These are phyloP conservation scores for Myxozyma neglecta DNA, from an alignment of 805 yeast genomes.

Conservation along the genomic window DNA sequence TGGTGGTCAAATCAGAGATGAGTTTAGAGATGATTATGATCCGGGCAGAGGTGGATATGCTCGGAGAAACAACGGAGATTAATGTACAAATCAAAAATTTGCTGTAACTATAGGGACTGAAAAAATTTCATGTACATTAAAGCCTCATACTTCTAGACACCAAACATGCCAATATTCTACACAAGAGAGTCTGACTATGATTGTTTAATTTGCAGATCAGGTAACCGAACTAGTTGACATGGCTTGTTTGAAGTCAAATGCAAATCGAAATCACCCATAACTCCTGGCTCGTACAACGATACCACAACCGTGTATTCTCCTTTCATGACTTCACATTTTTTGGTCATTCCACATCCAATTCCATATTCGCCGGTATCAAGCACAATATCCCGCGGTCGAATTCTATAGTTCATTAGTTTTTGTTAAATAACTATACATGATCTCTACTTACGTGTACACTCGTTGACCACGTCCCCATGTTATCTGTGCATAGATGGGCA, in stretches of 20 bases:
- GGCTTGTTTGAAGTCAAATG: not conserved
- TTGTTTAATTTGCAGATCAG: slow-evolving; percentile 9
- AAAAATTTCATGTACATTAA: not conserved
- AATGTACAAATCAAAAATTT: too few species aligned
- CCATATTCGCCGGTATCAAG: slow-evolving; percentile 23
- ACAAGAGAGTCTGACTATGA: not conserved
- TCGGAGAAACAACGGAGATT: not conserved
- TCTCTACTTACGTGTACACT: slow-evolving; percentile 7
- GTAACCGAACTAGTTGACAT: slow-evolving; percentile 9
- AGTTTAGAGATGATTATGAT: slow-evolving; percentile 48
- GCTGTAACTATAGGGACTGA: not conserved
- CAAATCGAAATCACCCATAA: slow-evolving; percentile 18
- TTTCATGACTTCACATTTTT: not conserved
- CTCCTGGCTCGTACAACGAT: slow-evolving; percentile 23
- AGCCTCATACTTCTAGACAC: not conserved
- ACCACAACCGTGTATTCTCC: slow-evolving; percentile 26
- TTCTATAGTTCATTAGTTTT: not conserved
- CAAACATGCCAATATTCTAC: not conserved
- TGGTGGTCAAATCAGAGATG: slow-evolving; percentile 91
- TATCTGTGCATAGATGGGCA: slow-evolving; percentile 16
- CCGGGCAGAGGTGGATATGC: slow-evolving; percentile 50
- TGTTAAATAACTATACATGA: not conserved
- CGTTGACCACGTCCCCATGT: slow-evolving; percentile 27
- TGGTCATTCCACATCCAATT: slow-evolving; percentile 15
- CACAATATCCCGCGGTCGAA: slow-evolving; percentile 16